These are phyloP conservation scores for Golubevia pallescens DNA, from an alignment of 1,284 basidiomycete species.

Conservation along the genomic window DNA sequence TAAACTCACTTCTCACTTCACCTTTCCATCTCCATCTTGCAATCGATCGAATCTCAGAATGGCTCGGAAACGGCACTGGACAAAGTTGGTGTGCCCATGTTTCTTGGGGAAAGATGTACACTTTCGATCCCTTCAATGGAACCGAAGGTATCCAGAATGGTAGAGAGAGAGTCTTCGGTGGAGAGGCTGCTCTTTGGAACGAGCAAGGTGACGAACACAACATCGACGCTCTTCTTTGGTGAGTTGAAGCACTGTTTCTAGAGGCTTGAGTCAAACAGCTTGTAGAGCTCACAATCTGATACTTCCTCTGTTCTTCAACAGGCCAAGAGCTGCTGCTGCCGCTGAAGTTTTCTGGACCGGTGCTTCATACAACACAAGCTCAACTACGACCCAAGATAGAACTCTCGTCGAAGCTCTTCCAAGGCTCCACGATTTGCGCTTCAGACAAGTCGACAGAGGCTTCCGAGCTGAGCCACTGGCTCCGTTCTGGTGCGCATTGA, in stretches of 20 bases:
- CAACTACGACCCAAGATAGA: slow-evolving; percentile 6
- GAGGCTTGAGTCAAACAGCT: too few relatives aligned
- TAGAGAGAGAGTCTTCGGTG: slow-evolving; percentile 29
- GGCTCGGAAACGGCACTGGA: slow-evolving; percentile 25
- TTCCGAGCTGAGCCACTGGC: slow-evolving; percentile 33
- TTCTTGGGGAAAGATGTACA: slow-evolving; percentile 25
- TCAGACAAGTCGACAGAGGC: slow-evolving; percentile 29
- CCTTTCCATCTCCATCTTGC: too few relatives aligned
- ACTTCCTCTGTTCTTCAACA: neutral
- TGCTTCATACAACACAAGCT: neutral
- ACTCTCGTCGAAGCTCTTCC: slow-evolving; percentile 24
- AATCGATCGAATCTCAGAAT: slow-evolving; percentile 6
- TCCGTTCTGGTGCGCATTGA: slow-evolving; percentile 40
- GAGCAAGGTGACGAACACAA: slow-evolving; percentile 35
- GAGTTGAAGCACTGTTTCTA: neutral
- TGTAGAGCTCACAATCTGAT: too few relatives aligned
- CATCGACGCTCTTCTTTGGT: slow-evolving; percentile 33
- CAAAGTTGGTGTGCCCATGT: slow-evolving; percentile 8
- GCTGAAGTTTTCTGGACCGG: slow-evolving; percentile 56
- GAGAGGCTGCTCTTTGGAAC: slow-evolving; percentile 40
- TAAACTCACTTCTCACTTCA: too few relatives aligned
- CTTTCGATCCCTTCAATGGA: slow-evolving; percentile 35
- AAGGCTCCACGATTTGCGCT: slow-evolving; percentile 38
- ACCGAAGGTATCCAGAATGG: slow-evolving; percentile 13
- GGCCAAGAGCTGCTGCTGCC: slow-evolving; percentile 33